Conservation (phyloP, 2,329 filamentous ascomycete species). For the Pseudomassariella vexata region DNA sequence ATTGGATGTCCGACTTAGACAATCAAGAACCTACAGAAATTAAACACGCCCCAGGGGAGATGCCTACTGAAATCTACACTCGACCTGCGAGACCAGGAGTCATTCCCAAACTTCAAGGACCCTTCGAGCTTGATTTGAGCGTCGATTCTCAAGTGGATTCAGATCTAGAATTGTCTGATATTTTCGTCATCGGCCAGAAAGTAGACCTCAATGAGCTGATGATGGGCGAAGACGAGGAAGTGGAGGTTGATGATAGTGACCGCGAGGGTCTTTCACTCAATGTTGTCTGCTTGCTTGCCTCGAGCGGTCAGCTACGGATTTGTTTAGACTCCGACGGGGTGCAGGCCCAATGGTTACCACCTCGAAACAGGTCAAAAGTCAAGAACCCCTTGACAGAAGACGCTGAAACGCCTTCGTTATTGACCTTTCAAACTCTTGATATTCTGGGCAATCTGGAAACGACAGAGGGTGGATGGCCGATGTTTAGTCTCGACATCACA, state of each 20-base stretch:
- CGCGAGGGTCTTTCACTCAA: constrained; percentile 55
- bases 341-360: constrained; percentile 61
- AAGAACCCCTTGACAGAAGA: constrained; percentile 31
- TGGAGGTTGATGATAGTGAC: constrained; percentile 51
- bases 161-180: constrained; percentile 53
- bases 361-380: constrained; percentile 43
- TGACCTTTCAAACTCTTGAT: constrained; percentile 59
- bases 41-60: constrained; percentile 43
- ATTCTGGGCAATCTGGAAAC: constrained; percentile 50
- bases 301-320: constrained; percentile 54
- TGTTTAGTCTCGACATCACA: constrained; percentile 55
- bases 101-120: constrained; percentile 56
- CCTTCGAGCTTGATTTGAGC: constrained; percentile 52
- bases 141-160: constrained; percentile 49
- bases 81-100: constrained; percentile 52
- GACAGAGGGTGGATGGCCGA: constrained; percentile 53
- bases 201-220: constrained; percentile 55
- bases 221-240: constrained; percentile 58
- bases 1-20: constrained; percentile 64
- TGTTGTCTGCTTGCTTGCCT: constrained; percentile 54
- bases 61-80: constrained; percentile 47
- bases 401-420: constrained; percentile 39
- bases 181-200: constrained; percentile 57
- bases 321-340: constrained; percentile 58
- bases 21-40: constrained; percentile 54